These are phyloP conservation scores for Pseudopyrenochaeta lycopersici DNA, from an alignment of 2,329 filamentous ascomycete genomes.

Conservation along the genomic window DNA sequence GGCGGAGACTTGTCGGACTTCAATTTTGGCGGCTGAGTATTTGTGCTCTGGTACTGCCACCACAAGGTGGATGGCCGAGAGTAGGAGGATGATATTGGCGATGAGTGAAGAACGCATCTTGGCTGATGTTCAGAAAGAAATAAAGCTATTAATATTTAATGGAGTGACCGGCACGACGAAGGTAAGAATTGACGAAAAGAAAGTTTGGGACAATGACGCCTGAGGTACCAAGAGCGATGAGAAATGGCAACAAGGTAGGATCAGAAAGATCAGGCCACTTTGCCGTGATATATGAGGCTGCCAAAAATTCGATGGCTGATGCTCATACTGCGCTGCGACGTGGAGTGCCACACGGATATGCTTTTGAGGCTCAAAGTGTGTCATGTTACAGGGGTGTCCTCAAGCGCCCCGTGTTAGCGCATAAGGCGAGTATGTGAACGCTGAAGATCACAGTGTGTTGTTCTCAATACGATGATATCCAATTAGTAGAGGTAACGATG, in stretches of 20 bases:
- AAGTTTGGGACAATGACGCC: slow-evolving; percentile 21
- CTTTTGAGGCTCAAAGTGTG: slow-evolving; percentile 37
- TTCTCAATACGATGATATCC: slow-evolving; percentile 7
- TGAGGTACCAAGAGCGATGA: slow-evolving; percentile 31
- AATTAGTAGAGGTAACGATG: slow-evolving; percentile 11
- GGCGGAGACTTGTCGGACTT: slow-evolving; percentile 36
- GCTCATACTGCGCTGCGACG: slow-evolving; percentile 42
- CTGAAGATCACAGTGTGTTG: slow-evolving; percentile 3
- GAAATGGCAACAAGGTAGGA: slow-evolving; percentile 27
- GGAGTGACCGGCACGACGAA: slow-evolving; percentile 44
- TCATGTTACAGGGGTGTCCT: slow-evolving; percentile 30
- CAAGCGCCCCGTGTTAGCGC: slow-evolving; percentile 32
- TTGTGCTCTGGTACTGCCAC: slow-evolving; percentile 18
- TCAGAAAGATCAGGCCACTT: slow-evolving; percentile 42
- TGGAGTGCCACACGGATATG: slow-evolving; percentile 33
- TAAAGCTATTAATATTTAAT: slow-evolving; percentile 21
- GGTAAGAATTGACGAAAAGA: slow-evolving; percentile 27
- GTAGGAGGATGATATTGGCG: slow-evolving; percentile 34
- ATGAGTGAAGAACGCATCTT: slow-evolving; percentile 39
- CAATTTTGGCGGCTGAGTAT: slow-evolving; percentile 26
- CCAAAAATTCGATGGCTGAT: slow-evolving; percentile 23
- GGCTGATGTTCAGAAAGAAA: slow-evolving; percentile 8
- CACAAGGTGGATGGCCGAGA: slow-evolving; percentile 34
- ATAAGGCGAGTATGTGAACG: slow-evolving; percentile 1
- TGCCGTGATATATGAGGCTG: slow-evolving; percentile 39